Conservation (phyloP, 345 rosid species). For the Barbarea vulgaris region DNA sequence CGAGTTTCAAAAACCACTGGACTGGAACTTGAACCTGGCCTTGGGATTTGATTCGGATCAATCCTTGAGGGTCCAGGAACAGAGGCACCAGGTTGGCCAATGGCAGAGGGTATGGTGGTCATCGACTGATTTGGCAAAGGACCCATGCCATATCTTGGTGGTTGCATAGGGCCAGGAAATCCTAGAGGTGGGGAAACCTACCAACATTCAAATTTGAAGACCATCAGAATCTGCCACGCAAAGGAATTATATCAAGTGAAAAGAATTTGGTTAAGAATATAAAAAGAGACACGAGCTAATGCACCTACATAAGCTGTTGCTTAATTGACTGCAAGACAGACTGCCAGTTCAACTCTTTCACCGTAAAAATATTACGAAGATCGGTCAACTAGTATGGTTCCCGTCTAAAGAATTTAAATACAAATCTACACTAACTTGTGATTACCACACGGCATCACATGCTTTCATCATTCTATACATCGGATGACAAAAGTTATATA, state of each 20-base stretch:
- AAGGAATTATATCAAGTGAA: slow-evolving; percentile 34
- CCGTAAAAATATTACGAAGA: neutral
- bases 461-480: slow-evolving; percentile 11
- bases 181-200: slow-evolving; percentile 64
- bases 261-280: slow-evolving; percentile 7
- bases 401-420: neutral
- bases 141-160: slow-evolving; percentile 76
- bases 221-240: slow-evolving; percentile 35
- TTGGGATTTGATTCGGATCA: slow-evolving; percentile 94
- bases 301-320: neutral
- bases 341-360: slow-evolving; percentile 1
- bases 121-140: slow-evolving; percentile 79
- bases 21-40: slow-evolving; percentile 81
- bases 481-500: slow-evolving; percentile 4
- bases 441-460: slow-evolving; percentile 5
- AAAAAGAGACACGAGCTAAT: slow-evolving; percentile 20
- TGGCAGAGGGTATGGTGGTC: slow-evolving; percentile 76
- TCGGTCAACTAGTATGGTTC: neutral
- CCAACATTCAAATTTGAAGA: slow-evolving; percentile 40
- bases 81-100: slow-evolving; percentile 81
- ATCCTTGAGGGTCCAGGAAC: slow-evolving; percentile 72
- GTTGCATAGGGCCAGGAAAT: slow-evolving; percentile 65
- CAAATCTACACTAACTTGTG: neutral
- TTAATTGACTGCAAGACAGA: slow-evolving; percentile 16
- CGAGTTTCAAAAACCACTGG: slow-evolving; percentile 78